phyloP scores from a whole-genome alignment of 495 filamentous ascomycete species.

The Bacidia rubella region DNA sequence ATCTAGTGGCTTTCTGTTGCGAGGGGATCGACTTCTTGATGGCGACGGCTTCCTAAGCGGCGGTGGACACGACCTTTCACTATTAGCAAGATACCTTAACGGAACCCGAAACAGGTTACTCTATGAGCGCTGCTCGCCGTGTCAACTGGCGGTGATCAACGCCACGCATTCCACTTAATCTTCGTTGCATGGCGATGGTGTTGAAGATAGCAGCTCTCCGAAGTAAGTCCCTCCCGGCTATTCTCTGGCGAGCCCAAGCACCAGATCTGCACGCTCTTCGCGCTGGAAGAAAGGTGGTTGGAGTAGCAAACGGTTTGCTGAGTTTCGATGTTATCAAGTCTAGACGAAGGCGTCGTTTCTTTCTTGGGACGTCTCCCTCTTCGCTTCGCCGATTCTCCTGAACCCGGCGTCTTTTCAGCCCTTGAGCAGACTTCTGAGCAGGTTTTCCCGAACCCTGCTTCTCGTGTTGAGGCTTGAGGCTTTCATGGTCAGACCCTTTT shows the following conservation, averaged over 20 bases:
- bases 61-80: neutral
- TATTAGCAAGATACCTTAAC: neutral
- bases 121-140: neutral
- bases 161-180: conserved; percentile 7
- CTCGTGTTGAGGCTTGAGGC: neutral
- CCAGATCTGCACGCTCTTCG: conserved; percentile 42
- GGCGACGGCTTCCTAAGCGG: neutral
- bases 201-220: conserved; percentile 45
- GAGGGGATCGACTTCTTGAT: neutral
- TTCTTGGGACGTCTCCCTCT: conserved; percentile 37
- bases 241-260: conserved; percentile 34
- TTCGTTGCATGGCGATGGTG: conserved; percentile 28
- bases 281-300: conserved; percentile 54
- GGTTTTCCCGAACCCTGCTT: neutral
- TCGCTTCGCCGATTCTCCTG: conserved; percentile 50
- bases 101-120: neutral
- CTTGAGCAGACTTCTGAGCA: neutral
- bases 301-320: conserved; percentile 51
- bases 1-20: neutral
- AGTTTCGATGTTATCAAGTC: conserved; percentile 55
- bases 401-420: conserved; percentile 41
- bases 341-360: conserved; percentile 53
- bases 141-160: conserved; percentile 1
- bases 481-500: no score
- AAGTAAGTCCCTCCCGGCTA: conserved; percentile 28